Percentiles rank a stretch among this genome's conserved stretches.
Evolutionary conservation across 352 stramenopile genomes (phyloP).

Genomic region (Phytophthora cryptogea): DNA sequence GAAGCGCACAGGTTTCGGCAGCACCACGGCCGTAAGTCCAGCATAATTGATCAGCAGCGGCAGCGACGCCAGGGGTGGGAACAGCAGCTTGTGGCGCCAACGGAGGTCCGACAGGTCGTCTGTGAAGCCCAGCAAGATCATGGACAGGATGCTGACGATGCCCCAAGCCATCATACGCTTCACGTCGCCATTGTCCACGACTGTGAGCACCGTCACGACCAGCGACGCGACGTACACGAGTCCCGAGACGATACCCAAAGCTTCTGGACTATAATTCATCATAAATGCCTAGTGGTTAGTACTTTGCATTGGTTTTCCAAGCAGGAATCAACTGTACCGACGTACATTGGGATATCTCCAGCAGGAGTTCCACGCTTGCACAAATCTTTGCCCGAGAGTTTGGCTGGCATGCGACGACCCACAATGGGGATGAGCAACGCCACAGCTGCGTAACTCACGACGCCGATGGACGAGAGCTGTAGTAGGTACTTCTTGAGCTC

Average conservation of each 20-base stretch:
- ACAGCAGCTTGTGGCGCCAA: conserved; percentile 96
- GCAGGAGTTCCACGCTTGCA: conserved; percentile 91
- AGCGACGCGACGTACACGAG: conserved; percentile 82
- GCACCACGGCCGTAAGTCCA: conserved; percentile 94
- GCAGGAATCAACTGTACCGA: not conserved
- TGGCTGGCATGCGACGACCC: conserved; percentile 67
- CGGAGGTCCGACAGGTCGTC: conserved; percentile 98
- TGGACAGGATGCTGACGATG: conserved; percentile 87
- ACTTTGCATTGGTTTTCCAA: not conserved
- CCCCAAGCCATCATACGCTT: conserved; percentile 85
- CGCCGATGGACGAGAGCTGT: conserved; percentile 54
- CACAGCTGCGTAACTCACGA: conserved; percentile 65
- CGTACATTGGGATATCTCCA: conserved; percentile 88
- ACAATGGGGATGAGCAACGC: conserved; percentile 66
- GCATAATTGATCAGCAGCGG: conserved; percentile 97
- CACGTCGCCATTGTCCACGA: conserved; percentile 70
- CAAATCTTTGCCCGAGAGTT: conserved; percentile 92
- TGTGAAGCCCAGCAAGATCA: conserved; percentile 92
- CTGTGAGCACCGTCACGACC: conserved; percentile 67
- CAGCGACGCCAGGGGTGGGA: conserved; percentile 96
- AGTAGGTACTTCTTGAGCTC: conserved; percentile 51
- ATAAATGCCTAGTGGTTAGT: not conserved
- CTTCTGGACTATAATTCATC: conserved; percentile 67
- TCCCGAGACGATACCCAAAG: conserved; percentile 86
- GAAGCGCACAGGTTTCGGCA: conserved; percentile 88